Percentiles rank a stretch among this genome's conserved stretches.
Conservation (phyloP, 2,329 filamentous ascomycete genomes). For the Emergomyces africanus region DNA sequence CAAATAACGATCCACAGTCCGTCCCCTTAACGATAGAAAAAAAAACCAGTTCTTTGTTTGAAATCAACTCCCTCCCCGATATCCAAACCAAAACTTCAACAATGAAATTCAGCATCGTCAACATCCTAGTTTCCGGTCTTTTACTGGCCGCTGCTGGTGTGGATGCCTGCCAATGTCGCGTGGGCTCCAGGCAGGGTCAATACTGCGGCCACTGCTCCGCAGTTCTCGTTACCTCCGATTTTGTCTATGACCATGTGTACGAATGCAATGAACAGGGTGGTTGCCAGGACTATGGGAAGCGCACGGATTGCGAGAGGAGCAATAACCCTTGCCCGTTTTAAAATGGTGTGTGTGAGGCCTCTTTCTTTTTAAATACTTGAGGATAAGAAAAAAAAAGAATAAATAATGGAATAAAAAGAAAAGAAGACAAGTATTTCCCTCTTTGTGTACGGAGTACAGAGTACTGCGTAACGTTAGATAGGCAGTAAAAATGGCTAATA, state of each 20-base stretch:
- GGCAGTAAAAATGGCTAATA: background rate
- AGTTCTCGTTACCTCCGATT: background rate
- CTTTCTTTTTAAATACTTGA: background rate
- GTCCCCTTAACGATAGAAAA: too few relatives aligned
- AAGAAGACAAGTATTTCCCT: background rate
- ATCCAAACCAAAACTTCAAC: background rate
- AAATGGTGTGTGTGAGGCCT: background rate
- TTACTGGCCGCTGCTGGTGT: background rate
- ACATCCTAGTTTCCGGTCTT: background rate
- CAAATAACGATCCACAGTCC: background rate
- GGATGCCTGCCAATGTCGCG: background rate
- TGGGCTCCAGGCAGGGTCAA: background rate
- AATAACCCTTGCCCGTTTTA: background rate
- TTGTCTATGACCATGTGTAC: constrained; percentile 1
- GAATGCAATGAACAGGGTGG: background rate
- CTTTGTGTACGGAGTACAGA: too few relatives aligned
- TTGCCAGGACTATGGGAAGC: background rate
- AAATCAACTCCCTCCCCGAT: background rate
- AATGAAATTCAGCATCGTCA: background rate
- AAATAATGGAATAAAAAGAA: too few relatives aligned
- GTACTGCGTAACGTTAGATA: too few relatives aligned
- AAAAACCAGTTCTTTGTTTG: background rate
- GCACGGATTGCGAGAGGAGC: background rate
- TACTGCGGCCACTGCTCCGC: background rate
- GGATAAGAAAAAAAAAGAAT: too few relatives aligned